A percentile compares a stretch with the other conserved stretches of the same genome.
These are phyloP conservation scores for Cyberlindnera mississippiensis DNA, from an alignment of 805 yeast genomes.

Conservation along the genomic window DNA sequence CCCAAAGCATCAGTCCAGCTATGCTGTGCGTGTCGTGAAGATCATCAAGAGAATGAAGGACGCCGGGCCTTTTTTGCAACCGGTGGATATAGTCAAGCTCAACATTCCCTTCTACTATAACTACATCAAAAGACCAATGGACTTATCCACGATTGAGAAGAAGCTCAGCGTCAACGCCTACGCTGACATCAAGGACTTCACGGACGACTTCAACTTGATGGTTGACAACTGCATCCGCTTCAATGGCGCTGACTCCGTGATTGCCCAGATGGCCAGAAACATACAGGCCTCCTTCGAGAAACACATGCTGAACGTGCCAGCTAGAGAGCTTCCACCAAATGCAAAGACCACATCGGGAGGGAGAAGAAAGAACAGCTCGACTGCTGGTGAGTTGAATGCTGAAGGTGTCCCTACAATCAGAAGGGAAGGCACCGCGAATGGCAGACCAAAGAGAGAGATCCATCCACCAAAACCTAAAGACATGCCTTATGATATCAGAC, in stretches of 20 bases:
- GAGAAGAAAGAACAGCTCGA: constrained; percentile 25
- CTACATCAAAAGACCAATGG: constrained; percentile 86
- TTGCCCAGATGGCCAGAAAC: constrained; percentile 88
- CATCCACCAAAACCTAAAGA: constrained; percentile 97
- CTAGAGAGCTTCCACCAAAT: constrained; percentile 40
- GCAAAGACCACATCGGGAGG: constrained; percentile 16
- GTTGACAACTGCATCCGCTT: constrained; percentile 77
- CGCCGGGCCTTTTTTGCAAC: constrained; percentile 83
- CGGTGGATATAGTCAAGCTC: constrained; percentile 85
- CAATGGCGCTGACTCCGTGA: constrained; percentile 79
- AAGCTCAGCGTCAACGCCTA: constrained; percentile 71
- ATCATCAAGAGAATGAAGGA: constrained; percentile 89
- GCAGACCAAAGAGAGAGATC: constrained; percentile 91
- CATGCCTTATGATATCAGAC: constrained; percentile 85
- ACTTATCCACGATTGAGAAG: constrained; percentile 82
- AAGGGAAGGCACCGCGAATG: constrained; percentile 65
- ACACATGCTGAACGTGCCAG: constrained; percentile 89
- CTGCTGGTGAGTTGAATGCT: constrained; percentile 31
- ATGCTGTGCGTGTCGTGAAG: constrained; percentile 71
- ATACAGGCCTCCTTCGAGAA: constrained; percentile 90
- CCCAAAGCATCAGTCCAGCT: constrained; percentile 81
- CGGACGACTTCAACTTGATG: constrained; percentile 78
- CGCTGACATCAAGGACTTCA: constrained; percentile 61
- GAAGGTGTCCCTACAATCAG: constrained; percentile 61
- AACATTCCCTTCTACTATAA: constrained; percentile 91